Evolutionary conservation across 139 green algal genomes (phyloP).

Genomic region (Micromonas pusilla): DNA sequence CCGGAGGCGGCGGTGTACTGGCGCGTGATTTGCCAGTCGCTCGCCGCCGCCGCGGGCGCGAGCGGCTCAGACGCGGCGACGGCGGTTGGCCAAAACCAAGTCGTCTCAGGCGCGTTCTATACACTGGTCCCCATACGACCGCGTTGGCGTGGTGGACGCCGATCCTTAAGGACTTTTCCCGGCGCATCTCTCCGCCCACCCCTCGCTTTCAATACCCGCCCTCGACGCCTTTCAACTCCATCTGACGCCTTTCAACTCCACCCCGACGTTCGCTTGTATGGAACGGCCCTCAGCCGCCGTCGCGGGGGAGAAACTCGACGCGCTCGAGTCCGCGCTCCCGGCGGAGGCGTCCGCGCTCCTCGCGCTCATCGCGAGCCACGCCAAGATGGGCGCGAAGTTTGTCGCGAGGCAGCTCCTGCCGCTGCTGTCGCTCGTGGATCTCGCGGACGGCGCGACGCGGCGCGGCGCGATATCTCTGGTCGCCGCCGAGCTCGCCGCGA

Average conservation of each 20-base stretch:
- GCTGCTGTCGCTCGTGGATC: not conserved
- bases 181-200: no score
- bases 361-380: slow-evolving; percentile 18
- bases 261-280: no score
- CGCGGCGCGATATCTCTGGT: not conserved
- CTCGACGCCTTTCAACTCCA: no score
- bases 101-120: no score
- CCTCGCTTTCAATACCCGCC: no score
- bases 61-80: slow-evolving; percentile 36
- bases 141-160: no score
- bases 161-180: no score
- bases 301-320: slow-evolving; percentile 34
- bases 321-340: slow-evolving; percentile 50
- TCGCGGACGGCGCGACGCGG: not conserved
- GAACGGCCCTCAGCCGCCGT: no score
- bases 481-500: not conserved
- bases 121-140: no score
- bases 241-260: no score
- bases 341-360: slow-evolving; percentile 36
- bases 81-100: slow-evolving; percentile 28
- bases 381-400: not conserved
- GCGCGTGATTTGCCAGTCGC: slow-evolving; percentile 43
- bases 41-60: slow-evolving; percentile 29
- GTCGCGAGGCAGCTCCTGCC: slow-evolving; percentile 14
- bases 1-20: slow-evolving; percentile 41